Conservation (phyloP, 2,329 filamentous ascomycete genomes). For the Purpureocillium takamizusanense region DNA sequence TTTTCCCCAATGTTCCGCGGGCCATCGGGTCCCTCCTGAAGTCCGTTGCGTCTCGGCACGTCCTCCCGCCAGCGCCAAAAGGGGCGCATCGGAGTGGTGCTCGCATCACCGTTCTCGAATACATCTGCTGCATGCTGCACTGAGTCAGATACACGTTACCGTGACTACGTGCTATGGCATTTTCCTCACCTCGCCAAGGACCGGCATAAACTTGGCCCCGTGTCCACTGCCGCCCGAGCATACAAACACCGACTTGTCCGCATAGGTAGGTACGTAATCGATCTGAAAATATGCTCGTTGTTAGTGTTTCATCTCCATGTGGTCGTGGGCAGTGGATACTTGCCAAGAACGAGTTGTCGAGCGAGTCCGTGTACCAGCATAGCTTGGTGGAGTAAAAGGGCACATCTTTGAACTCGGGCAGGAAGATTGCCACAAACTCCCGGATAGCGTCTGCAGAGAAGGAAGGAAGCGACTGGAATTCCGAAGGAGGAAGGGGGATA, state of each 20-base stretch:
- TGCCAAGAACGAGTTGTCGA: constrained; percentile 23
- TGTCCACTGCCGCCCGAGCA: constrained; percentile 26
- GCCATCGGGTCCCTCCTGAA: constrained; percentile 18
- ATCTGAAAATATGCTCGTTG: constrained; percentile 9
- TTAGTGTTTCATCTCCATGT: no score
- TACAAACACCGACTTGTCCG: constrained; percentile 20
- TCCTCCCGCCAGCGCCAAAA: constrained; percentile 21
- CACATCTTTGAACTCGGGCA: constrained; percentile 15
- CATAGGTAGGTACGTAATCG: constrained; percentile 20
- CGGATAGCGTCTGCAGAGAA: constrained; percentile 14
- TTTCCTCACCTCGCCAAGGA: constrained; percentile 19
- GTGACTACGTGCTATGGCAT: no score
- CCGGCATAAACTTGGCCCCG: constrained; percentile 25
- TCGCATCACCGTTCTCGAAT: constrained; percentile 14
- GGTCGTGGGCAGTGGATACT: not conserved
- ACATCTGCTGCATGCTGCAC: constrained; percentile 21
- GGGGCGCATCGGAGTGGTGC: constrained; percentile 17
- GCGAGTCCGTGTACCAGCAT: constrained; percentile 26
- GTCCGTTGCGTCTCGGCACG: constrained; percentile 15
- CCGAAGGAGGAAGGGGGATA: constrained; percentile 14
- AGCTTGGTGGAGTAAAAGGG: constrained; percentile 16
- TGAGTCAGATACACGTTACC: no score
- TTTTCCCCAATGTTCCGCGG: constrained; percentile 11
- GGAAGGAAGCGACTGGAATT: constrained; percentile 7
- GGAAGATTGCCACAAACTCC: constrained; percentile 12